These are phyloP conservation scores for Trichophyton verrucosum DNA, from an alignment of 2,329 filamentous ascomycete genomes.

Conservation along the genomic window DNA sequence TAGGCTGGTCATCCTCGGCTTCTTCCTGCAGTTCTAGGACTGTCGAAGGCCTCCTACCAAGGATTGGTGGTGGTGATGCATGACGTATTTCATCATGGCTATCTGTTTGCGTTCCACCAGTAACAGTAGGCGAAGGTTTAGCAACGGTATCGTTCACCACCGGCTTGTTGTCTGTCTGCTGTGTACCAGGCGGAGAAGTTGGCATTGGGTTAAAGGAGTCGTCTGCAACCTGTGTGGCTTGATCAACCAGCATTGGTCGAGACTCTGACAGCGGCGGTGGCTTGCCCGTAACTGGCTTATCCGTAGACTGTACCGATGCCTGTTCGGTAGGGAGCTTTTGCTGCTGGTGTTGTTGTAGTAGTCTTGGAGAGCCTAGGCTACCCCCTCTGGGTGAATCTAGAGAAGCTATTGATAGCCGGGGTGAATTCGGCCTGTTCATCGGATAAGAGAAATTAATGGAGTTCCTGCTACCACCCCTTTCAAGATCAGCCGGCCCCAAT, in stretches of 20 bases:
- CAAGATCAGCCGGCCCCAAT: constrained; percentile 23
- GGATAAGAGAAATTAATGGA: constrained; percentile 41
- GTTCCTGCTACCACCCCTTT: constrained; percentile 29
- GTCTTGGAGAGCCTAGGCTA: not conserved
- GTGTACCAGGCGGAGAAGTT: not conserved
- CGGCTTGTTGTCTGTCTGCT: not conserved
- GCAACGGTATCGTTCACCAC: not conserved
- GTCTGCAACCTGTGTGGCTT: not conserved
- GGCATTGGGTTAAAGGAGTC: not conserved
- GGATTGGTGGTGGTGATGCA: not conserved
- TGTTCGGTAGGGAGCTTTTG: not conserved
- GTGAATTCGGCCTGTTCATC: constrained; percentile 32
- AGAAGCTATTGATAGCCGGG: constrained; percentile 16
- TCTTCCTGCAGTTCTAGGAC: not conserved
- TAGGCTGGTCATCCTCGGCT: not conserved
- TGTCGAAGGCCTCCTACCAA: not conserved
- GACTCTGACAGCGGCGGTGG: not conserved
- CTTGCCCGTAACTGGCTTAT: not conserved
- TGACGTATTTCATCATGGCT: not conserved
- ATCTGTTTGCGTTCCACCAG: not conserved
- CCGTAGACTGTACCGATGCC: not conserved
- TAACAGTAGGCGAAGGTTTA: not conserved
- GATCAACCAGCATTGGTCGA: not conserved
- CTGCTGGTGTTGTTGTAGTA: not conserved
- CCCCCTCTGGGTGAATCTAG: not conserved